A percentile compares a stretch with the other conserved stretches of the same genome.
Conservation (phyloP, 176 grass and related monocot species). For the Oryza punctata region DNA sequence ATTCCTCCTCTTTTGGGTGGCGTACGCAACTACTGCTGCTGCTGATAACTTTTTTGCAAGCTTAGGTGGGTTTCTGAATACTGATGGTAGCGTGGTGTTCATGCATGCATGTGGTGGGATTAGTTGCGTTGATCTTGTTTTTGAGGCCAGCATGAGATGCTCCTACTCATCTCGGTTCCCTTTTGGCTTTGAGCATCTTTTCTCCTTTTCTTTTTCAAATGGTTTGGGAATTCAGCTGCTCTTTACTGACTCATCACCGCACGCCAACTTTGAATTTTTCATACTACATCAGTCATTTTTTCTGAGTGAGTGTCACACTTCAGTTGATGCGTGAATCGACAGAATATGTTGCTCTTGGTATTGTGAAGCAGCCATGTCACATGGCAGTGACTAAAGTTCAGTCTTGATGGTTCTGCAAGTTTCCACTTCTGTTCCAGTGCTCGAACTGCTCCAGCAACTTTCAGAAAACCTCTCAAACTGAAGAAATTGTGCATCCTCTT, state of each 20-base stretch:
- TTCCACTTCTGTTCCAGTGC: neutral
- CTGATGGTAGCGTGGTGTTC: neutral
- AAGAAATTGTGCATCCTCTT: neutral
- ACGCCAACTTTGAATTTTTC: neutral
- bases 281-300: neutral
- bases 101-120: neutral
- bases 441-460: neutral
- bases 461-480: neutral
- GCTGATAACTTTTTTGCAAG: neutral
- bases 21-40: conserved; percentile 23
- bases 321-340: neutral
- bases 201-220: neutral
- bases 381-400: neutral
- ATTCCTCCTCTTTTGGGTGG: conserved; percentile 42
- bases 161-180: neutral
- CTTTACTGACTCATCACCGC: neutral
- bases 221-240: neutral
- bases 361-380: neutral
- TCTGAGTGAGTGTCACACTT: neutral
- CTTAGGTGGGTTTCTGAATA: neutral
- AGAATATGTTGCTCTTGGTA: neutral
- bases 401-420: neutral
- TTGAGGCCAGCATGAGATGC: neutral
- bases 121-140: neutral
- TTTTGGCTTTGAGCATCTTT: neutral